Evolutionary conservation across 306 rosid species (phyloP).

Genomic region (Rosa persica): DNA sequence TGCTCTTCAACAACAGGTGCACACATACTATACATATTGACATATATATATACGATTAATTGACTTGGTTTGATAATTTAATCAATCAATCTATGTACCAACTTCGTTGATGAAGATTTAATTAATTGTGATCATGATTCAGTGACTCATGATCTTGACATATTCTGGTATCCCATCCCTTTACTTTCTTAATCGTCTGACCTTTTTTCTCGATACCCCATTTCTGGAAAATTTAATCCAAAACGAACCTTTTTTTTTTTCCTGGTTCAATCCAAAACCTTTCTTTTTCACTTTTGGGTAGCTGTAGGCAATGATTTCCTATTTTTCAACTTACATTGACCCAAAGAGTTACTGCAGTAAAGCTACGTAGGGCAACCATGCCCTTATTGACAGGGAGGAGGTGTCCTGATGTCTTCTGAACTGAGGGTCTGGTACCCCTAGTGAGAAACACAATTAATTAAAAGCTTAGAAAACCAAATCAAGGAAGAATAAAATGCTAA

Average conservation of each 20-base stretch:
- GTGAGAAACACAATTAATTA: not conserved
- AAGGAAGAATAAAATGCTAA: slow-evolving; percentile 25
- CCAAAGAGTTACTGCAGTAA: not conserved
- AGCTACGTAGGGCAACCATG: slow-evolving; percentile 1
- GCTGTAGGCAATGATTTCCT: slow-evolving; percentile 5
- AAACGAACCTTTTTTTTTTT: not conserved
- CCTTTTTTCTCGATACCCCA: not conserved
- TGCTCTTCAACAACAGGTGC: slow-evolving; percentile 93
- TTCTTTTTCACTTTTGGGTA: not conserved
- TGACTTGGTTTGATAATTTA: not conserved
- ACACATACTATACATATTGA: not conserved
- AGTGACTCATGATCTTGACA: not conserved
- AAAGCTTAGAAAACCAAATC: not conserved
- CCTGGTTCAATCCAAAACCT: not conserved
- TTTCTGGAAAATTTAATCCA: not conserved
- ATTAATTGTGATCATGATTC: not conserved
- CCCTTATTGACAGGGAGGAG: slow-evolving; percentile 5
- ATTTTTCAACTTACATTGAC: slow-evolving; percentile 9
- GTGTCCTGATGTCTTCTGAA: slow-evolving; percentile 10
- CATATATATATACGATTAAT: not conserved
- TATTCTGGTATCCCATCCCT: slow-evolving; percentile 6
- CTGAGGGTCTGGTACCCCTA: slow-evolving; percentile 9
- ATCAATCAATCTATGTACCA: not conserved
- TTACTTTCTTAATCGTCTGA: not conserved
- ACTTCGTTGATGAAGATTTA: slow-evolving; percentile 6